phyloP scores from a whole-genome alignment of 208 protist species.

The Borovskyia barvae region DNA sequence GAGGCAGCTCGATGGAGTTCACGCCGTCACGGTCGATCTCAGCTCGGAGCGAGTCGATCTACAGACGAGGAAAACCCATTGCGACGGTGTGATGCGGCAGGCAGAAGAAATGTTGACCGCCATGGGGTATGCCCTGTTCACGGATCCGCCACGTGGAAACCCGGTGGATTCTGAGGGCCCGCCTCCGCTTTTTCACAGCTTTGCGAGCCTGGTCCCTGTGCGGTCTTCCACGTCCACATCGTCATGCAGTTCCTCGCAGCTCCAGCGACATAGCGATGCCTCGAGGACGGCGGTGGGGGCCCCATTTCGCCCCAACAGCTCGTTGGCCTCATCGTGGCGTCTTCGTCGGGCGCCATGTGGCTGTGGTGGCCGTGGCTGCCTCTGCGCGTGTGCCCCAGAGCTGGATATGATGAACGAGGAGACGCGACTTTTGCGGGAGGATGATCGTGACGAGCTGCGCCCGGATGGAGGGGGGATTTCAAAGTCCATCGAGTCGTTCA shows the following conservation, averaged over 20 bases:
- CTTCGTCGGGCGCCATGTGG: slow-evolving; percentile 23
- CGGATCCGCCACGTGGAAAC: no score
- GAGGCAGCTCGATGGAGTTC: slow-evolving; percentile 19
- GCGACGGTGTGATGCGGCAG: no score
- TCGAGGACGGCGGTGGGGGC: background rate
- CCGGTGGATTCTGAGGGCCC: background rate
- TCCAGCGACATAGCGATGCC: background rate
- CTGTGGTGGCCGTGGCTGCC: slow-evolving; percentile 25
- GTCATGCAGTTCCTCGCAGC: slow-evolving; percentile 1
- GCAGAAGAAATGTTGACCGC: no score
- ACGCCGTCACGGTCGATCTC: slow-evolving; percentile 38
- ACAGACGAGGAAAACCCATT: no score
- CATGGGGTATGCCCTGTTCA: no score
- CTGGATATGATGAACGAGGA: slow-evolving; percentile 22
- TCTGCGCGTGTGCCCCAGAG: slow-evolving; percentile 22
- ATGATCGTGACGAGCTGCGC: background rate
- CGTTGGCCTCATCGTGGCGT: background rate
- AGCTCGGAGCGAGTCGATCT: slow-evolving; percentile 12
- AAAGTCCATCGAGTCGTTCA: background rate
- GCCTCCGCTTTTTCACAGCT: slow-evolving; percentile 4
- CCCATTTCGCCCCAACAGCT: background rate
- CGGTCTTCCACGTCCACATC: background rate
- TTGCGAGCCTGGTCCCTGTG: background rate
- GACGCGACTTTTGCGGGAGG: slow-evolving; percentile 9
- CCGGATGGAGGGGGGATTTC: no score